Conservation (phyloP, 805 yeast species). For the Grigorovia transvaalensis region DNA sequence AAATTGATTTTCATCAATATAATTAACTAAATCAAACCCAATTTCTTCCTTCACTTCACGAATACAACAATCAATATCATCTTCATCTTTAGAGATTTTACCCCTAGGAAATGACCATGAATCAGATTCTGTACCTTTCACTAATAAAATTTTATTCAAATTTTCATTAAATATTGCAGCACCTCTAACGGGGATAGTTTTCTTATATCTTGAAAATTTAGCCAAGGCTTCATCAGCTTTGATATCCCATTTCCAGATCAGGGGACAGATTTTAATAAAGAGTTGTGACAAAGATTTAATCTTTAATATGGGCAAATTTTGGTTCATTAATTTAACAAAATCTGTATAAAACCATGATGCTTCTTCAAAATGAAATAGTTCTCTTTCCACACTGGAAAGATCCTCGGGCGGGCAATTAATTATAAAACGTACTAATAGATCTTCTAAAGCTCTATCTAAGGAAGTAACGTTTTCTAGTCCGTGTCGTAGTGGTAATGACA, state of each 20-base stretch:
- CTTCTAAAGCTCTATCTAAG: constrained; percentile 68
- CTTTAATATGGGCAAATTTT: constrained; percentile 63
- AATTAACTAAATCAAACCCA: constrained; percentile 71
- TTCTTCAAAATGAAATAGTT: constrained; percentile 90
- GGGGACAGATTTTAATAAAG: constrained; percentile 59
- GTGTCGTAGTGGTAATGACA: constrained; percentile 51
- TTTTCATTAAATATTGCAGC: constrained; percentile 73
- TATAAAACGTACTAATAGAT: constrained; percentile 78
- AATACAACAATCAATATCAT: constrained; percentile 78
- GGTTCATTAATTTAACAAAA: constrained; percentile 62
- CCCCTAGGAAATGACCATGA: constrained; percentile 97
- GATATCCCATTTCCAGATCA: constrained; percentile 76
- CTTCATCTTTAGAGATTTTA: constrained; percentile 86
- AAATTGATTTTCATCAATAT: constrained; percentile 57
- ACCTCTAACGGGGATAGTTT: constrained; percentile 91
- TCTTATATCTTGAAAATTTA: constrained; percentile 75
- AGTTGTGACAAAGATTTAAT: constrained; percentile 65
- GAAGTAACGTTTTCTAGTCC: constrained; percentile 50
- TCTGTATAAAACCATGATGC: constrained; percentile 98
- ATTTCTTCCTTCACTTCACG: constrained; percentile 92
- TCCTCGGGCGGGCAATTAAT: constrained; percentile 90
- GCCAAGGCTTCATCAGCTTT: constrained; percentile 65
- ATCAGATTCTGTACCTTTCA: constrained; percentile 73
- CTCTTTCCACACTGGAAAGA: constrained; percentile 52
- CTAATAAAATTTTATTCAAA: constrained; percentile 62